Evolutionary conservation across 2,329 filamentous ascomycete genomes (phyloP).

Genomic region (Corinectria fuckeliana): DNA sequence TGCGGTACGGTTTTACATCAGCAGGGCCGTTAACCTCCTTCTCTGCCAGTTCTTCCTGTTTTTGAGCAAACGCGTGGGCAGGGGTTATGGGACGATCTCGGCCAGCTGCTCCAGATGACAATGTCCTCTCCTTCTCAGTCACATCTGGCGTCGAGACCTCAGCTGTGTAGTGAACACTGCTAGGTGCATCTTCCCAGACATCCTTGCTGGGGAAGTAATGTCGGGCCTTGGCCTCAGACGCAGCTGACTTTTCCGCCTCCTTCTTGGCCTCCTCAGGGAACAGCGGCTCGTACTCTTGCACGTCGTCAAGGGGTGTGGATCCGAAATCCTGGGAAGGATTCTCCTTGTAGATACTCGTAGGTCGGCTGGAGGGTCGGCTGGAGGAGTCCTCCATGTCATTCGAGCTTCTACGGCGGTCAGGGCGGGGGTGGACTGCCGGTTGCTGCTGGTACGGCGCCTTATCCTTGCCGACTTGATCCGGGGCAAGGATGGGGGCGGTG

Average conservation of each 20-base stretch:
- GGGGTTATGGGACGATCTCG: slow-evolving; percentile 58
- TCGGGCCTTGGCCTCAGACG: slow-evolving; percentile 56
- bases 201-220: slow-evolving; percentile 91
- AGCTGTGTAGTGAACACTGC: slow-evolving; percentile 78
- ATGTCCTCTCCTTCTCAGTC: slow-evolving; percentile 48
- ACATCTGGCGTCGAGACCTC: slow-evolving; percentile 81
- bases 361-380: slow-evolving; percentile 66
- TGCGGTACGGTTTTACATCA: slow-evolving; percentile 38
- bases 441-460: slow-evolving; percentile 71
- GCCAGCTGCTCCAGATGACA: slow-evolving; percentile 34
- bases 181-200: slow-evolving; percentile 95
- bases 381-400: slow-evolving; percentile 63
- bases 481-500: slow-evolving; percentile 82
- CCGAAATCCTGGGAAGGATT: slow-evolving; percentile 59
- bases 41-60: slow-evolving; percentile 70
- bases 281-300: slow-evolving; percentile 93
- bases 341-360: slow-evolving; percentile 65
- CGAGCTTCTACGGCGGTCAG: slow-evolving; percentile 67
- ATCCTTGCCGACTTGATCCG: slow-evolving; percentile 84
- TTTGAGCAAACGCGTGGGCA: slow-evolving; percentile 69
- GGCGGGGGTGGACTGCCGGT: slow-evolving; percentile 80
- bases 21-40: slow-evolving; percentile 49
- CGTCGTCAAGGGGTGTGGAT: slow-evolving; percentile 79
- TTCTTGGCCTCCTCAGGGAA: slow-evolving; percentile 80
- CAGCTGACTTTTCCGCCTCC: slow-evolving; percentile 47